A percentile compares a stretch with the other conserved stretches of the same genome.
phyloP scores from a whole-genome alignment of 257 asterid genomes.

The Solanum corneliomulleri region DNA sequence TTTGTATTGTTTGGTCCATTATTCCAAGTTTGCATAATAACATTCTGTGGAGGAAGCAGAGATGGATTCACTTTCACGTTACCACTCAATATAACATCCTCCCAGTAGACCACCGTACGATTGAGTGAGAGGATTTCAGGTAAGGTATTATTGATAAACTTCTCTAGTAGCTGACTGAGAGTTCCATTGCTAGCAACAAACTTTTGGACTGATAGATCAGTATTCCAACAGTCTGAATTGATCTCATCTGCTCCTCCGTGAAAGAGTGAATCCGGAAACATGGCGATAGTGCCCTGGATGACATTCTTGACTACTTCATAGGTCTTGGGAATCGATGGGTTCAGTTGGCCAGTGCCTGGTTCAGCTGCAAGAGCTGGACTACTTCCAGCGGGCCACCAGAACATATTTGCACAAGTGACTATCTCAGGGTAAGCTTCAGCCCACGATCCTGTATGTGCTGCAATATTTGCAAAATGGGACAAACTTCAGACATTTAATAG shows the following conservation, averaged over 20 bases:
- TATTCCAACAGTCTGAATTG: slow-evolving; percentile 73
- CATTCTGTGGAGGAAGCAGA: slow-evolving; percentile 43
- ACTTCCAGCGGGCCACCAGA: slow-evolving; percentile 81
- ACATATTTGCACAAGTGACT: slow-evolving; percentile 59
- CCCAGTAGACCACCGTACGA: slow-evolving; percentile 85
- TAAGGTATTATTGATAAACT: slow-evolving; percentile 52
- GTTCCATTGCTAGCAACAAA: slow-evolving; percentile 57
- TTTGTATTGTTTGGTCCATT: slow-evolving; percentile 65
- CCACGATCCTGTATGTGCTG: slow-evolving; percentile 97
- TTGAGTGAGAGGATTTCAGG: slow-evolving; percentile 59
- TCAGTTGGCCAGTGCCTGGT: slow-evolving; percentile 89
- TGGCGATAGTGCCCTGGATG: slow-evolving; percentile 29
- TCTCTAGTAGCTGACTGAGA: slow-evolving; percentile 56
- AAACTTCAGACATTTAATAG: neutral
- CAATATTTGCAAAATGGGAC: slow-evolving; percentile 6
- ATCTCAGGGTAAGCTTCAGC: slow-evolving; percentile 83
- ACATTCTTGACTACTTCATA: slow-evolving; percentile 57
- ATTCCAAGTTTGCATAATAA: slow-evolving; percentile 82
- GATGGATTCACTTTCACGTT: slow-evolving; percentile 38
- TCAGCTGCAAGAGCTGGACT: slow-evolving; percentile 64
- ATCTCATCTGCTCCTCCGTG: slow-evolving; percentile 87
- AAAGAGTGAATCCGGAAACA: slow-evolving; percentile 70
- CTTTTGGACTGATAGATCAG: slow-evolving; percentile 39
- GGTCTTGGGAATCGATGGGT: slow-evolving; percentile 64
- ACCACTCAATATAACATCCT: slow-evolving; percentile 57